Conservation (phyloP, 139 green algal species). For the Chlamydomonas sp. region DNA sequence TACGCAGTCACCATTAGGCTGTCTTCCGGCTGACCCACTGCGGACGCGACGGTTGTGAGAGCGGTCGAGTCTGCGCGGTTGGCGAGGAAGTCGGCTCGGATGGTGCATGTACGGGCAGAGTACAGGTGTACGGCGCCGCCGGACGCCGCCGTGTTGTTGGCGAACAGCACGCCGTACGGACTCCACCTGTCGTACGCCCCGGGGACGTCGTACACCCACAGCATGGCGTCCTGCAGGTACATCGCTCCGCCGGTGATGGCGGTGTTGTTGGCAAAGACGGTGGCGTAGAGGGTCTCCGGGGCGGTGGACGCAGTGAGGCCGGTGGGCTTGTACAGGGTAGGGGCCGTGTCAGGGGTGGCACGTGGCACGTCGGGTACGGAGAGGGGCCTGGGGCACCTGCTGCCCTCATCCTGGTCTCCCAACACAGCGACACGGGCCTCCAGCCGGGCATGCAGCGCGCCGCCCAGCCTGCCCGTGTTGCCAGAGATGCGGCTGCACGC, state of each 20-base stretch:
- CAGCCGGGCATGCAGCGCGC: not conserved
- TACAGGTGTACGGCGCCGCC: not conserved
- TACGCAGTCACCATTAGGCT: not conserved
- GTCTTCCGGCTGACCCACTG: not conserved
- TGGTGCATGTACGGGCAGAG: too few relatives aligned
- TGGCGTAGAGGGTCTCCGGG: not conserved
- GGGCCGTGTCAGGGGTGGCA: not conserved
- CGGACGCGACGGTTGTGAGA: not conserved
- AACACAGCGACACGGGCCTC: not conserved
- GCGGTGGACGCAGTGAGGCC: not conserved
- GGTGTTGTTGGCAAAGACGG: not conserved
- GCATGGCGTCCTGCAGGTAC: not conserved
- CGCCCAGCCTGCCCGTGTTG: not conserved
- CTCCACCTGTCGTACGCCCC: not conserved
- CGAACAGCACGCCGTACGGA: constrained; percentile 1
- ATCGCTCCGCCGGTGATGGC: not conserved
- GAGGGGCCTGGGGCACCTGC: too few relatives aligned
- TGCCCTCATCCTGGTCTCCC: not conserved
- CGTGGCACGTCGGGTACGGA: not conserved
- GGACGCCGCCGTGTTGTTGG: not conserved
- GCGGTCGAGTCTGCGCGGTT: not conserved
- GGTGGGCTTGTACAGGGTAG: not conserved
- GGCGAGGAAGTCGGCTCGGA: constrained; percentile 3
- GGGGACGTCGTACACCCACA: not conserved
- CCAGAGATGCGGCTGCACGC: not conserved